phyloP scores from a whole-genome alignment of 2,329 filamentous ascomycete genomes.

The Alternaria metachromatica region DNA sequence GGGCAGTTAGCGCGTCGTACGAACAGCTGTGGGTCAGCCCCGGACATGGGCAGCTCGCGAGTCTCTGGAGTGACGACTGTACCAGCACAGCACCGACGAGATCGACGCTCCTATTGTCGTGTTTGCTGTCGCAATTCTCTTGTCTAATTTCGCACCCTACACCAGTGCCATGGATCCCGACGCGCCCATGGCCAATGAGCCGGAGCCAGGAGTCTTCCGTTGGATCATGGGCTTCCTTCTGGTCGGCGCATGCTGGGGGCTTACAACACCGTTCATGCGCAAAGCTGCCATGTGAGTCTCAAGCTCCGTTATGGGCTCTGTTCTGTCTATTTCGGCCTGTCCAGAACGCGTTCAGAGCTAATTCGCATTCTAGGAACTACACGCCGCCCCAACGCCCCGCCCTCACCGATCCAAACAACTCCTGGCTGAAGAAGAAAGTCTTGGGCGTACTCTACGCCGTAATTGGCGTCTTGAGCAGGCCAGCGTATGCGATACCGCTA shows the following conservation, averaged over 20 bases:
- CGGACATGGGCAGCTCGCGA: neutral
- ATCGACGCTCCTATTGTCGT: neutral
- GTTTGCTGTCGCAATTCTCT: neutral
- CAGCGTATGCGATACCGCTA: conserved; percentile 83
- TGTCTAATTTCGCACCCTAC: neutral
- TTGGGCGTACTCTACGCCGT: conserved; percentile 76
- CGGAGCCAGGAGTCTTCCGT: conserved; percentile 66
- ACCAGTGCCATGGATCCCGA: conserved; percentile 40
- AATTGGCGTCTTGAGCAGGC: conserved; percentile 77
- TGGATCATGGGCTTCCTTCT: conserved; percentile 89
- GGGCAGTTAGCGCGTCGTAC: conserved; percentile 4
- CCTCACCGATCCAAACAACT: conserved; percentile 51
- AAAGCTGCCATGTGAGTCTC: conserved; percentile 69
- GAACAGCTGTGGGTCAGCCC: neutral
- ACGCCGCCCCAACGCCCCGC: conserved; percentile 56
- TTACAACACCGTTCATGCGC: conserved; percentile 89
- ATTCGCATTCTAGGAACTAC: conserved; percentile 59
- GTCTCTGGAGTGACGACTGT: neutral
- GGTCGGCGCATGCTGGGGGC: conserved; percentile 90
- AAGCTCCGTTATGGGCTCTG: neutral
- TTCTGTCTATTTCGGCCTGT: neutral
- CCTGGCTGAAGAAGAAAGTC: conserved; percentile 68
- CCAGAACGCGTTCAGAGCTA: neutral
- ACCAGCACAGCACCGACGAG: neutral
- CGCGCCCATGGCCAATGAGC: conserved; percentile 28